These are phyloP conservation scores for Boletus subparvulus DNA, from an alignment of 768 basidiomycete genomes.

Conservation along the genomic window DNA sequence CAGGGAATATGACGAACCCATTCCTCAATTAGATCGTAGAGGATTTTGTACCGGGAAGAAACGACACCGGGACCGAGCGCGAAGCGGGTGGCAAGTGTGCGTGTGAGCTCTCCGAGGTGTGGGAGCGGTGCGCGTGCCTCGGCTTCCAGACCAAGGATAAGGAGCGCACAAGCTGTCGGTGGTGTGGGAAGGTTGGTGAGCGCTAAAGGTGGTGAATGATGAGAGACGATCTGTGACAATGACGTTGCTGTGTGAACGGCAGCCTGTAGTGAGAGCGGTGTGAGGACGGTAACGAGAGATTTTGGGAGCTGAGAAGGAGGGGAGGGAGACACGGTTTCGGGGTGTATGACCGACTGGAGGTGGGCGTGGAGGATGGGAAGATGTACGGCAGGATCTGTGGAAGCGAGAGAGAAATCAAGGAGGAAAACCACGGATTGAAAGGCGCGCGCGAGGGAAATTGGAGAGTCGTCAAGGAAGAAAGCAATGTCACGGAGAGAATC, in stretches of 20 bases:
- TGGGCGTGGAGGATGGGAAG: conserved; percentile 57
- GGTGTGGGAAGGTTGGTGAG: conserved; percentile 42
- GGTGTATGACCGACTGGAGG: conserved; percentile 41
- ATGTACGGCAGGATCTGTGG: conserved; percentile 59
- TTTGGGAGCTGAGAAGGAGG: conserved; percentile 29
- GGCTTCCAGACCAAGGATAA: conserved; percentile 71
- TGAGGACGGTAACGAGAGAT: conserved; percentile 38
- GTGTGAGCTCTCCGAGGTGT: conserved; percentile 56
- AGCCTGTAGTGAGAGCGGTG: conserved; percentile 40
- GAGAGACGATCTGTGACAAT: conserved; percentile 45
- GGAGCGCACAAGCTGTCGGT: conserved; percentile 63
- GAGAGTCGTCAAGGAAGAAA: conserved; percentile 56
- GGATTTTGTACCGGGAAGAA: conserved; percentile 65
- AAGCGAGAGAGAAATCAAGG: conserved; percentile 52
- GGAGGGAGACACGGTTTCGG: conserved; percentile 25
- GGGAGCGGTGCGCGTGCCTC: conserved; percentile 54
- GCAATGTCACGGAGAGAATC: conserved; percentile 71
- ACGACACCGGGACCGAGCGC: conserved; percentile 53
- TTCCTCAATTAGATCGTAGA: conserved; percentile 59
- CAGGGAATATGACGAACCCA: conserved; percentile 71
- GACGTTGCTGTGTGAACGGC: conserved; percentile 43
- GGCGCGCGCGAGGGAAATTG: conserved; percentile 50
- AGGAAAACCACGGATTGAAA: conserved; percentile 52
- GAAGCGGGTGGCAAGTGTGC: conserved; percentile 51
- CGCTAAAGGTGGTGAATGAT: conserved; percentile 39